These are phyloP conservation scores for Tephrocybe sp. DNA, from an alignment of 768 basidiomycete genomes.

Conservation along the genomic window DNA sequence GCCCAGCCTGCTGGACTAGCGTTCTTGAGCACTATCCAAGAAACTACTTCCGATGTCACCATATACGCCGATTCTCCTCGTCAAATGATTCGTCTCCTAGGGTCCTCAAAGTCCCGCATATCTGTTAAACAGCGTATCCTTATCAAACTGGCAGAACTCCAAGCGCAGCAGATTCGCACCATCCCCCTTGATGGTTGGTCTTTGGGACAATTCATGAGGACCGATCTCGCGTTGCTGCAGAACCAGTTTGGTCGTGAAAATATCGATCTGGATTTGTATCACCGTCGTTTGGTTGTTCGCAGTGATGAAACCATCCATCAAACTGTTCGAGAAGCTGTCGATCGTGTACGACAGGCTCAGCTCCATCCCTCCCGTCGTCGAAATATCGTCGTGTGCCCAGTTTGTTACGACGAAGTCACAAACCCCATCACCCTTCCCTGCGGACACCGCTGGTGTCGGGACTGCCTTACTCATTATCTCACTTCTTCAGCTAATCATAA, in stretches of 20 bases:
- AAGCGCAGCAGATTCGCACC: conserved; percentile 34
- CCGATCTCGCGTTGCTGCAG: conserved; percentile 44
- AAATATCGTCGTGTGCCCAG: conserved; percentile 48
- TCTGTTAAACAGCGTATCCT: conserved; percentile 44
- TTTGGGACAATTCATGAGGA: conserved; percentile 42
- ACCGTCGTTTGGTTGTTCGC: conserved; percentile 47
- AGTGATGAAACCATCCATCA: conserved; percentile 48
- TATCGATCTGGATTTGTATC: conserved; percentile 44
- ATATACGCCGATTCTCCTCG: conserved; percentile 40
- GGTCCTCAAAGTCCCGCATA: conserved; percentile 38
- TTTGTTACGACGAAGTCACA: conserved; percentile 60
- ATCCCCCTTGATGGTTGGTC: conserved; percentile 48
- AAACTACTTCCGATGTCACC: conserved; percentile 32
- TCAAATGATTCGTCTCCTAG: conserved; percentile 53
- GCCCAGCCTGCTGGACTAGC: conserved; percentile 31
- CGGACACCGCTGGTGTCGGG: conserved; percentile 66
- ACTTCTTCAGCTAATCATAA: conserved; percentile 52
- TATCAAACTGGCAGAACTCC: conserved; percentile 41
- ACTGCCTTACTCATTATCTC: conserved; percentile 61
- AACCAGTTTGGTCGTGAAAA: conserved; percentile 54
- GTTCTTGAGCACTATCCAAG: conserved; percentile 46
- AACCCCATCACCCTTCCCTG: conserved; percentile 55
- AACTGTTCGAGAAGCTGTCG: conserved; percentile 39
- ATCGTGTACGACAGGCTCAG: conserved; percentile 26
- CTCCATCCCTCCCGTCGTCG: conserved; percentile 12